These are phyloP conservation scores for Colletotrichum camelliae DNA, from an alignment of 2,329 filamentous ascomycete species.

Conservation along the genomic window DNA sequence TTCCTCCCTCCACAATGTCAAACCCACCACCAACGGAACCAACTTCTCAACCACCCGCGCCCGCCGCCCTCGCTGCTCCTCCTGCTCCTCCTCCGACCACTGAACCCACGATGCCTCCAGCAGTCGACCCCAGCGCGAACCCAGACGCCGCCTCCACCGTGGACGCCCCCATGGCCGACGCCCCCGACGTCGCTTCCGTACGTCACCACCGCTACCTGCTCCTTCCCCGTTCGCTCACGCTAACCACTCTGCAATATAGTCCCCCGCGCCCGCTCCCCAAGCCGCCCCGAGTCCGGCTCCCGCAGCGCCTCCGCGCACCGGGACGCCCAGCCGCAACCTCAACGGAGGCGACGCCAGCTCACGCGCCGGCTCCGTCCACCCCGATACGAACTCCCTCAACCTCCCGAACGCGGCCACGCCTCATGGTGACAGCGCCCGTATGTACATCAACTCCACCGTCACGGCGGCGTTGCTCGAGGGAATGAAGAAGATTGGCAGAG, in stretches of 20 bases:
- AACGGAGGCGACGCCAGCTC: constrained; percentile 46
- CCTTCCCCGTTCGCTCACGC: not conserved
- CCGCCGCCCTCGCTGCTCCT: constrained; percentile 22
- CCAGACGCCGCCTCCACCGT: not conserved
- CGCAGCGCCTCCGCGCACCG: constrained; percentile 48
- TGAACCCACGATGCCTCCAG: constrained; percentile 12
- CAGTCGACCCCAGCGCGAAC: not conserved
- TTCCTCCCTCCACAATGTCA: constrained; percentile 6
- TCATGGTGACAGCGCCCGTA: constrained; percentile 72
- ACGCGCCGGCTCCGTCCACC: constrained; percentile 62
- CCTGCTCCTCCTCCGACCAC: constrained; percentile 18
- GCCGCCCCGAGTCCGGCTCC: constrained; percentile 39
- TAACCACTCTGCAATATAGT: constrained; percentile 33
- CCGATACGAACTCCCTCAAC: constrained; percentile 51
- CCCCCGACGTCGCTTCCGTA: constrained; percentile 46
- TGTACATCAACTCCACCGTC: constrained; percentile 75
- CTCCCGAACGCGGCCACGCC: constrained; percentile 65
- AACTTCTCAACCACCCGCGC: not conserved
- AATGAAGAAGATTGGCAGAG: constrained; percentile 74
- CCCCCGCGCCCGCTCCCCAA: constrained; percentile 40
- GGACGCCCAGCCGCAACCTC: constrained; percentile 49
- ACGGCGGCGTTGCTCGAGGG: constrained; percentile 73
- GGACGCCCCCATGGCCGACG: constrained; percentile 51
- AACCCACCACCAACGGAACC: constrained; percentile 4
- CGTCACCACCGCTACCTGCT: not conserved